A percentile compares a stretch with the other conserved stretches of the same genome.
Evolutionary conservation across 371 early-diverging fungal species (phyloP).

Genomic region (Syncephalastrum monosporum): DNA sequence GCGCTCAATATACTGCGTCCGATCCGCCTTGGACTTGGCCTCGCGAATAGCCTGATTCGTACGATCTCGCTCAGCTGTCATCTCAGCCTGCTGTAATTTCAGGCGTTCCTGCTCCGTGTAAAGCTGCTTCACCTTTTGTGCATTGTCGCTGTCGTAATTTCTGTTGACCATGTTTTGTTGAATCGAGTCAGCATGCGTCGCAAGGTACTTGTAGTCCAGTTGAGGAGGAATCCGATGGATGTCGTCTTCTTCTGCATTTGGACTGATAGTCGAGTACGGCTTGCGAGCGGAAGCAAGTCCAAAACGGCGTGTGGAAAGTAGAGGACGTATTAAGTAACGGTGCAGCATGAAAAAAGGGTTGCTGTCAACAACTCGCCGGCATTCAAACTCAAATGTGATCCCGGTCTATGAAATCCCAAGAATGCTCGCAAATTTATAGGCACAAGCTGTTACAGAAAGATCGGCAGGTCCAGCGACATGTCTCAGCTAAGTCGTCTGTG

Average conservation of each 20-base stretch:
- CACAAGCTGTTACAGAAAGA: too few species aligned
- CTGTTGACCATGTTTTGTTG: constrained; percentile 56
- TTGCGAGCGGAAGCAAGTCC: too few species aligned
- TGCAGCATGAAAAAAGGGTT: too few species aligned
- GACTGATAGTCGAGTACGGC: too few species aligned
- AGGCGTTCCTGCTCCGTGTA: constrained; percentile 43
- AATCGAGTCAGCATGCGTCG: constrained; percentile 48
- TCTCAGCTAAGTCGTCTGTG: too few species aligned
- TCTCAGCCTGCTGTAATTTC: constrained; percentile 32
- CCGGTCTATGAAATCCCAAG: too few species aligned
- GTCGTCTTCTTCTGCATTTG: constrained; percentile 13
- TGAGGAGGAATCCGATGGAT: constrained; percentile 48
- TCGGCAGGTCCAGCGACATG: too few species aligned
- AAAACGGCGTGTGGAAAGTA: too few species aligned
- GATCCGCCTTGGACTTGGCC: constrained; percentile 11
- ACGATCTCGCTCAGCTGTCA: constrained; percentile 54
- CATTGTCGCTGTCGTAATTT: constrained; percentile 46
- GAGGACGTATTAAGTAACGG: too few species aligned
- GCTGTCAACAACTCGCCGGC: too few species aligned
- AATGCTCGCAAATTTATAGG: too few species aligned
- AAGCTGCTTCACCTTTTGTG: constrained; percentile 44
- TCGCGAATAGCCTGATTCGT: constrained; percentile 25
- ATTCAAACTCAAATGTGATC: too few species aligned
- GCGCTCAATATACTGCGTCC: constrained; percentile 7
- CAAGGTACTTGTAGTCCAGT: constrained; percentile 60